Evolutionary conservation across 2,329 filamentous ascomycete genomes (phyloP).

Genomic region (Cercospora citrullina): DNA sequence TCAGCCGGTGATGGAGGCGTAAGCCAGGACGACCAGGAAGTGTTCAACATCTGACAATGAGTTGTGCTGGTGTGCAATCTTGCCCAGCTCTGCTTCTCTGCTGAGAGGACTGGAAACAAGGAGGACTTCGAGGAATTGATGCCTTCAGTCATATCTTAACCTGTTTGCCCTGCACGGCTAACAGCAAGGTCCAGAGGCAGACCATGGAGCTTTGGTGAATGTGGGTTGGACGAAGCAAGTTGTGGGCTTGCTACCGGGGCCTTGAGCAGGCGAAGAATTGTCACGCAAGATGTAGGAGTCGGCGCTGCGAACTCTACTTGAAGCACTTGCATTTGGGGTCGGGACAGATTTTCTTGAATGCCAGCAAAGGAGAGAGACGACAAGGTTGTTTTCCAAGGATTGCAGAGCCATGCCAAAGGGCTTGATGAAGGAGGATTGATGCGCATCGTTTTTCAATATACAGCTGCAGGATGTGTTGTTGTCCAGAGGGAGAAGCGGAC

Average conservation of each 20-base stretch:
- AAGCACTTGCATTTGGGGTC: background rate
- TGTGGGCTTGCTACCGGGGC: background rate
- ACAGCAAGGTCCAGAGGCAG: background rate
- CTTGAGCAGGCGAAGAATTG: background rate
- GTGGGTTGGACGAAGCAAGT: background rate
- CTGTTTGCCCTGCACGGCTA: background rate
- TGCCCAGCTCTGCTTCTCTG: background rate
- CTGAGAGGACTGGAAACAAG: background rate
- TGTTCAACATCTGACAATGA: too few relatives aligned
- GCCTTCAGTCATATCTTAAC: background rate
- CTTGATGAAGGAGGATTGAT: background rate
- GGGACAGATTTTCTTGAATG: background rate
- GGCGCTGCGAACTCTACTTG: background rate
- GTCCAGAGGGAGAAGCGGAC: background rate
- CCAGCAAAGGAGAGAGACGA: background rate
- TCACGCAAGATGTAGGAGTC: background rate
- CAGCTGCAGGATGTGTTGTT: background rate
- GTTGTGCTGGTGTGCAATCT: background rate
- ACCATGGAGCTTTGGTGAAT: background rate
- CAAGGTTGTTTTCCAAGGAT: background rate
- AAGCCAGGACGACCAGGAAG: background rate
- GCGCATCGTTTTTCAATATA: background rate
- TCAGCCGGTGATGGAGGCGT: background rate
- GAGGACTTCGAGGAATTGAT: background rate
- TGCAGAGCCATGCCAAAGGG: background rate